phyloP scores from a whole-genome alignment of 495 filamentous ascomycete species.

The Aspergillus sclerotioniger region DNA sequence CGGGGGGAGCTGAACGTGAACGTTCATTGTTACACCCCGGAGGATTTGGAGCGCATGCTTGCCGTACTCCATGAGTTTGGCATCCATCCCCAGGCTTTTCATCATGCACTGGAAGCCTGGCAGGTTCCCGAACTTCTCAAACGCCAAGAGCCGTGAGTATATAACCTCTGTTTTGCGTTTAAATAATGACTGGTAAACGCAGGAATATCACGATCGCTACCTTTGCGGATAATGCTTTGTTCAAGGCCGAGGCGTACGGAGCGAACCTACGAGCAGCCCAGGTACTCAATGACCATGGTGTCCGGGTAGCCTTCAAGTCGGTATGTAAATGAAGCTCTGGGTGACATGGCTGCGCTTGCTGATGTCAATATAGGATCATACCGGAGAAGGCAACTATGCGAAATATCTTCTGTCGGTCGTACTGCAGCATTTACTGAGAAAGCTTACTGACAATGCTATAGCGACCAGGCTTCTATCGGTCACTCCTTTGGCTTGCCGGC shows the following conservation, averaged over 20 bases:
- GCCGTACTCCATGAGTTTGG: conserved; percentile 64
- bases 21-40: conserved; percentile 65
- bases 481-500: conserved; percentile 60
- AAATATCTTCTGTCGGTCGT: conserved; percentile 36
- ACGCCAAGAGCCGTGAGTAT: conserved; percentile 7
- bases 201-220: conserved; percentile 35
- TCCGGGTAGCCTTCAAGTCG: conserved; percentile 52
- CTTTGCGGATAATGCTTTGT: conserved; percentile 63
- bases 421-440: not conserved
- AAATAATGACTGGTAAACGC: conserved; percentile 12
- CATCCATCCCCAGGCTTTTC: conserved; percentile 59
- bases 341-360: not conserved
- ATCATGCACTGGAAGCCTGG: conserved; percentile 62
- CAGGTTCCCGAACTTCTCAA: conserved; percentile 58
- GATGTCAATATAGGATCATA: conserved; percentile 28
- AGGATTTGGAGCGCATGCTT: conserved; percentile 62
- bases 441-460: not conserved
- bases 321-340: not conserved
- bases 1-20: conserved; percentile 61
- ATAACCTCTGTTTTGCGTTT: not conserved
- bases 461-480: conserved; percentile 55
- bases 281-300: conserved; percentile 56
- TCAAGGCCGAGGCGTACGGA: conserved; percentile 61
- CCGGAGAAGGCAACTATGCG: conserved; percentile 33
- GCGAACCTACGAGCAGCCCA: conserved; percentile 60